These are phyloP conservation scores for Eudorina sp. DNA, from an alignment of 139 green algal species.

Conservation along the genomic window DNA sequence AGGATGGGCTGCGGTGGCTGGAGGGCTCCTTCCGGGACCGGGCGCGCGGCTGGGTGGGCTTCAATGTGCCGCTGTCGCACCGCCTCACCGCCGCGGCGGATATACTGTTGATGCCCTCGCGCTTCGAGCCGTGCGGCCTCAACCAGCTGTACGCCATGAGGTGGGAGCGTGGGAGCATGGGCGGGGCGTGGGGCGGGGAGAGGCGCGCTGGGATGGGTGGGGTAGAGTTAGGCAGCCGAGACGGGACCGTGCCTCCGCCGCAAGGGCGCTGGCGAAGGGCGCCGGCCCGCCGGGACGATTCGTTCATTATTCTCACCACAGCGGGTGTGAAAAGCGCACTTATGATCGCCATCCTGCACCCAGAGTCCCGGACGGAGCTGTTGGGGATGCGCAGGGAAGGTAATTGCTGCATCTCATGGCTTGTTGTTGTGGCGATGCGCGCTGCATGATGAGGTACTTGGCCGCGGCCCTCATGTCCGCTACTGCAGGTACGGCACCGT, in stretches of 20 bases:
- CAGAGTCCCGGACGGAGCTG: too few species aligned
- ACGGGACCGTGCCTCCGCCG: too few species aligned
- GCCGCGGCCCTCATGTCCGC: not conserved
- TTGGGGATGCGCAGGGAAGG: too few species aligned
- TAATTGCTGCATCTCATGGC: too few species aligned
- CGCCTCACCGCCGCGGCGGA: constrained; percentile 77
- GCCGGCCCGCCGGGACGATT: too few species aligned
- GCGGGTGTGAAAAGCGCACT: too few species aligned
- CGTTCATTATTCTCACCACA: too few species aligned
- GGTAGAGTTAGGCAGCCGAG: too few species aligned
- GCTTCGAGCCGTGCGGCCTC: constrained; percentile 90
- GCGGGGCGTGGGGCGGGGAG: not conserved
- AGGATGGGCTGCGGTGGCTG: constrained; percentile 69
- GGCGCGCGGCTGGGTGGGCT: constrained; percentile 91
- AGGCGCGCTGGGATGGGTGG: not conserved
- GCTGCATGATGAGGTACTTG: too few species aligned
- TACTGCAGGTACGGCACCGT: constrained; percentile 79
- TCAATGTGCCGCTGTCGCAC: constrained; percentile 90
- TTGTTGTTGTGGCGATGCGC: too few species aligned
- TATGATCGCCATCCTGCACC: too few species aligned
- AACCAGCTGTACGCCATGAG: constrained; percentile 89
- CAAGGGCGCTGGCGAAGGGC: too few species aligned
- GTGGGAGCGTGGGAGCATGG: not conserved
- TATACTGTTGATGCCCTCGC: constrained; percentile 88
- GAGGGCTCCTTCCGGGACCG: constrained; percentile 72